Evolutionary conservation across 208 protist genomes (phyloP).

Genomic region (Leishmania tropica): DNA sequence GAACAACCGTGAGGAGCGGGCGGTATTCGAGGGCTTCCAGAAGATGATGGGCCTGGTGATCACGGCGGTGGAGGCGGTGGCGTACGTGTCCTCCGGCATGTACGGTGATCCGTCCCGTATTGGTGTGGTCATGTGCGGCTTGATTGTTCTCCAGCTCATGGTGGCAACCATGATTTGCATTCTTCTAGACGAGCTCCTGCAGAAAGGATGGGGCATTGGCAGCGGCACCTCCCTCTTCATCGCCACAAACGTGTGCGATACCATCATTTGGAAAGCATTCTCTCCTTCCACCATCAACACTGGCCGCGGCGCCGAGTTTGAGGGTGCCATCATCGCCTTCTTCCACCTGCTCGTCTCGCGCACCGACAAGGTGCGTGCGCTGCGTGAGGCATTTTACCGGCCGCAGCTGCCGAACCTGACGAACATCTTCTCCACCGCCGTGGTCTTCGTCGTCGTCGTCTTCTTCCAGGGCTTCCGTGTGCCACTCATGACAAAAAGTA

Average conservation of each 20-base stretch:
- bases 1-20: slow-evolving; percentile 95
- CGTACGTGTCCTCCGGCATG: slow-evolving; percentile 99
- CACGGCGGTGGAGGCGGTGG: slow-evolving; percentile 97
- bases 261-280: slow-evolving; percentile 99
- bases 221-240: slow-evolving; percentile 99
- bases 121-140: slow-evolving; percentile 91
- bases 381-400: slow-evolving; percentile 99
- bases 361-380: slow-evolving; percentile 96
- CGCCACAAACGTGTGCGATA: slow-evolving; percentile 99
- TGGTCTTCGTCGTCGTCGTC: slow-evolving; percentile 99
- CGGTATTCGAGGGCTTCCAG: slow-evolving; percentile 97
- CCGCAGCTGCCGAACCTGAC: slow-evolving; percentile 99
- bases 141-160: slow-evolving; percentile 99
- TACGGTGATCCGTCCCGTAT: slow-evolving; percentile 98
- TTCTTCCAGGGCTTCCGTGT: slow-evolving; percentile 99
- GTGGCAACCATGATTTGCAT: slow-evolving; percentile 98
- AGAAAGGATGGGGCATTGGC: slow-evolving; percentile 99
- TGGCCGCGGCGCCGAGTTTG: slow-evolving; percentile 98
- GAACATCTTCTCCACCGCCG: slow-evolving; percentile 99
- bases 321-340: slow-evolving; percentile 99
- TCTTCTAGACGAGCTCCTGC: slow-evolving; percentile 99
- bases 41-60: slow-evolving; percentile 98
- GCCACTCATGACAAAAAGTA: slow-evolving; percentile 93
- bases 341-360: slow-evolving; percentile 98
- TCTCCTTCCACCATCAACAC: slow-evolving; percentile 98